Base-by-base conservation (phyloP, 2,329 filamentous ascomycete species). In the Exophiala sp. region DNA sequence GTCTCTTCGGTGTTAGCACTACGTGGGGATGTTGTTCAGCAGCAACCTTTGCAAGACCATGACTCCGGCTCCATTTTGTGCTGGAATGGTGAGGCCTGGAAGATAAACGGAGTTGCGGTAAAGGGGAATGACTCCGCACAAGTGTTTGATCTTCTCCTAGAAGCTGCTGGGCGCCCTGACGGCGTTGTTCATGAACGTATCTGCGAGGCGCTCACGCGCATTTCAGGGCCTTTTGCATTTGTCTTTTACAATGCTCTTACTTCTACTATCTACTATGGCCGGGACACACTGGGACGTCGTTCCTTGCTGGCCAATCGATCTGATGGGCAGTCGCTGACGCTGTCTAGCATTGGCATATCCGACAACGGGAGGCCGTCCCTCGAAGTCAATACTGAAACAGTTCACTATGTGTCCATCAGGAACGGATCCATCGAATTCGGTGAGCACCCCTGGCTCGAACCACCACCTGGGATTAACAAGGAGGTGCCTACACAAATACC, bases 71-170 rank as follows among this genome's bases (percentile, higher is more conserved):
- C 84, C 1, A 73, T 87, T 1, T 74, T 98, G 1, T 96, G 91
- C 75, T 98, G 93, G 93, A 98, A 98, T 64, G 93, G 93, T 37
- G 93, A 98, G 66, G 91, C 89, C 1, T 98, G 93, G 93, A 83
- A 78, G 50, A 75, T 95, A 43, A 69, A 68, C 7, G 76, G 75
- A 27, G 60, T 75, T 8, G 61, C 66, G 1, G 73, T 95, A 4
- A 53, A 62, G 29, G 86, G 82, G 50, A 96, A 95, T 64, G 93
- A 98, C 68, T 86, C 86, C 2, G 76, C 84, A 61, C 69, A 72
- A 5, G 73, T 97, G 14, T 82, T 91, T 62, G 63, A 73, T 27
- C 63, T 78, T 30, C 73, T 95, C 41, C 62, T 75, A 16, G 61
- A 70, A 50, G 72, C 76, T 60, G 58, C 63, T 24, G 57, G 49